These are phyloP conservation scores for Lindgomyces ingoldianus DNA, from an alignment of 495 filamentous ascomycete genomes.

Conservation along the genomic window DNA sequence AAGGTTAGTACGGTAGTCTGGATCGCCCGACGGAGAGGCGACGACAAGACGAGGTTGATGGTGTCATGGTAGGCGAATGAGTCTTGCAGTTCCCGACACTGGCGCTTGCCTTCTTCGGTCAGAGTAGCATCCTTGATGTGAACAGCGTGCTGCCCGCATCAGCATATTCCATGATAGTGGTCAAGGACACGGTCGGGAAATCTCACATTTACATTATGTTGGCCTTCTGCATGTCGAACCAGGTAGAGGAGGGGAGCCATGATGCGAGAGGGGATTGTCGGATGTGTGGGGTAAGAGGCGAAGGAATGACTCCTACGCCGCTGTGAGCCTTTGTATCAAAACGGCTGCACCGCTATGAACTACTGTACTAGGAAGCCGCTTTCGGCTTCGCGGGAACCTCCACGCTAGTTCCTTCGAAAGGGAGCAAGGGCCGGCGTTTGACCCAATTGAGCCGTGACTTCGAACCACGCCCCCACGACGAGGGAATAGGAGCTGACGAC, in stretches of 20 bases:
- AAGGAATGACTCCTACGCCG: too few species aligned
- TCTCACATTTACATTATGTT: conserved; percentile 5
- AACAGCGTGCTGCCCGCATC: neutral
- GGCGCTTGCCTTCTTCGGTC: neutral
- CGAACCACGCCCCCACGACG: too few species aligned
- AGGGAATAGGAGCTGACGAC: too few species aligned
- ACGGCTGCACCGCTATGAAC: too few species aligned
- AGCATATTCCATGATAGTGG: neutral
- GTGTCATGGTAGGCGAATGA: neutral
- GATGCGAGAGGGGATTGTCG: too few species aligned
- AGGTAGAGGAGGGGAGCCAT: conserved; percentile 12
- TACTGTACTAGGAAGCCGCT: too few species aligned
- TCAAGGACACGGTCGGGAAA: neutral
- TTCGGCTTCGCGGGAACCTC: too few species aligned
- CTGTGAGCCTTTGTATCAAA: too few species aligned
- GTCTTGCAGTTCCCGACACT: neutral
- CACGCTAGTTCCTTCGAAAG: too few species aligned
- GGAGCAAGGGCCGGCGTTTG: too few species aligned
- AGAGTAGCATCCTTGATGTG: conserved; percentile 2
- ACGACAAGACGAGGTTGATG: conserved; percentile 7
- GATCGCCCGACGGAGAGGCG: conserved; percentile 1
- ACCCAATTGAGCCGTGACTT: too few species aligned
- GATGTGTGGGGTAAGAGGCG: too few species aligned
- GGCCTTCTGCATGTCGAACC: conserved; percentile 11
- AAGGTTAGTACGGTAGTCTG: conserved; percentile 6